Evolutionary conservation across 306 rosid species (phyloP).

Genomic region (Calophaca sinica): DNA sequence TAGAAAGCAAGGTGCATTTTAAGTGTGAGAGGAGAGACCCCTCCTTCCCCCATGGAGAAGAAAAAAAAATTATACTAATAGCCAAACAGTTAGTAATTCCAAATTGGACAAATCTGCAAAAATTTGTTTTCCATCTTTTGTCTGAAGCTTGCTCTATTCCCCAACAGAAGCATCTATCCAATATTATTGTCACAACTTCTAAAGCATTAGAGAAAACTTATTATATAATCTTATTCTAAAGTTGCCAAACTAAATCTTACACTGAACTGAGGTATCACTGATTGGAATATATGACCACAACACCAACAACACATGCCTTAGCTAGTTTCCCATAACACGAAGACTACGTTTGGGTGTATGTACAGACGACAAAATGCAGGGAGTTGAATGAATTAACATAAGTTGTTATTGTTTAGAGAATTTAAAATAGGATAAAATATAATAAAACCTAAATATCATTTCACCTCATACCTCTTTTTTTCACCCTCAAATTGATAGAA

Average conservation of each 20-base stretch:
- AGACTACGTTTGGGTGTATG: neutral
- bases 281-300: neutral
- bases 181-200: neutral
- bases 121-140: neutral
- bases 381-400: neutral
- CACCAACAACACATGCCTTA: neutral
- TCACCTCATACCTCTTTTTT: neutral
- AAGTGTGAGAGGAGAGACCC: neutral
- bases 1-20: constrained; percentile 7
- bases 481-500: neutral
- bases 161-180: constrained; percentile 6
- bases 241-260: neutral
- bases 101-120: neutral
- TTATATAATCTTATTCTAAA: neutral
- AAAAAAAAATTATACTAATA: neutral
- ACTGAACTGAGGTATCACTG: neutral
- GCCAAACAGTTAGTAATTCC: neutral
- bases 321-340: neutral
- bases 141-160: constrained; percentile 9
- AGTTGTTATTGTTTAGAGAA: neutral
- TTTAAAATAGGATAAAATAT: neutral
- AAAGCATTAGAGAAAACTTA: neutral
- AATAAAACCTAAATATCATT: neutral
- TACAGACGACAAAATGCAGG: neutral
- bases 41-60: no score